Conservation (phyloP, 345 rosid genomes). For the Gossypium sturtianum region DNA sequence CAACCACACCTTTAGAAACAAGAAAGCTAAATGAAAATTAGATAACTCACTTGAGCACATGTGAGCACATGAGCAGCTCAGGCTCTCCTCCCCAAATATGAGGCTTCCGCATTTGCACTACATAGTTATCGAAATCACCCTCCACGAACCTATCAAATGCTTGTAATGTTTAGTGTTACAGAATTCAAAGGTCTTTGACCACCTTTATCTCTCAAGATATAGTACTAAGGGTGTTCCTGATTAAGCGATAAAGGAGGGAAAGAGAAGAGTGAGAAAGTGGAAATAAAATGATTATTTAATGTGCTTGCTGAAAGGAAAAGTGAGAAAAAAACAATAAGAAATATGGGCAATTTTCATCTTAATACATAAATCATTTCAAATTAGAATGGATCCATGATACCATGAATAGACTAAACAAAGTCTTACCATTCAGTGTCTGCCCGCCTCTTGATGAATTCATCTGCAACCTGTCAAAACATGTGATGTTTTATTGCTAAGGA, state of each 20-base stretch:
- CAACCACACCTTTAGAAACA: background rate
- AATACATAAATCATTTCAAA: background rate
- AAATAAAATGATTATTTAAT: background rate
- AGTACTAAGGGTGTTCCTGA: background rate
- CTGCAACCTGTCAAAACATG: conserved; percentile 43
- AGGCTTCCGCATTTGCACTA: conserved; percentile 47
- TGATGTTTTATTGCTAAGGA: background rate
- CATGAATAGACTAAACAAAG: background rate
- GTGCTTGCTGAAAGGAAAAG: too few relatives aligned
- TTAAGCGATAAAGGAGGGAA: too few relatives aligned
- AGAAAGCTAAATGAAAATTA: background rate
- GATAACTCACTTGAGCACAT: conserved; percentile 41
- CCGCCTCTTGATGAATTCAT: conserved; percentile 62
- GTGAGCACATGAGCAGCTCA: conserved; percentile 70
- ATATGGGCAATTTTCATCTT: too few relatives aligned
- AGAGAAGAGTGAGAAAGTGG: too few relatives aligned
- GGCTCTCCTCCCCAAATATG: conserved; percentile 73
- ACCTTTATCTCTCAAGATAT: background rate
- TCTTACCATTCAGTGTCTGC: conserved; percentile 59
- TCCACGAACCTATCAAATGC: conserved; percentile 44
- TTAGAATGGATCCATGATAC: too few relatives aligned
- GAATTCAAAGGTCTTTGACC: background rate
- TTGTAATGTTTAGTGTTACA: background rate
- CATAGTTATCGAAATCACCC: conserved; percentile 51
- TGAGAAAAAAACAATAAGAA: too few relatives aligned